Percentiles rank a stretch among this genome's conserved stretches.
Evolutionary conservation across 352 stramenopile species (phyloP).

Genomic region (Phytophthora brassicae): DNA sequence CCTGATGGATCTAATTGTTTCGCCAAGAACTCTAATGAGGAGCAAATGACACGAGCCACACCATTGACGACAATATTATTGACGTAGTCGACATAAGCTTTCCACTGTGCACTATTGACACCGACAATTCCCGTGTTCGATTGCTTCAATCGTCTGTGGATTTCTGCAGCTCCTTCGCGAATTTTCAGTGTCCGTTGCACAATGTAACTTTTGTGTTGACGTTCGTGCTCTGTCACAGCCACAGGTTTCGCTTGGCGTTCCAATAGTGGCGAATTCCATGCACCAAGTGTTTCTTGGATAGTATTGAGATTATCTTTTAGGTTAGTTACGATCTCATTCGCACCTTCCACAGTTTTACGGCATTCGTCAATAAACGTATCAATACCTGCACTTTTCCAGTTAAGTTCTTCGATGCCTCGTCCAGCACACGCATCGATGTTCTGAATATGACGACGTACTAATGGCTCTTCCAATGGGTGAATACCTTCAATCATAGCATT

Average conservation of each 20-base stretch:
- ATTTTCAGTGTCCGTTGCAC: constrained; percentile 94
- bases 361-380: constrained; percentile 95
- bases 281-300: constrained; percentile 92
- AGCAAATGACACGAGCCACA: constrained; percentile 87
- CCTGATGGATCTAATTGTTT: constrained; percentile 93
- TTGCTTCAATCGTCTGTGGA: constrained; percentile 95
- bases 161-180: constrained; percentile 94
- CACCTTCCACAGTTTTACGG: constrained; percentile 78
- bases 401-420: constrained; percentile 93
- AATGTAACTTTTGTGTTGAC: constrained; percentile 93
- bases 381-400: constrained; percentile 94
- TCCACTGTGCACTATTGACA: constrained; percentile 96
- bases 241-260: constrained; percentile 96
- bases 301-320: constrained; percentile 97
- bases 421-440: constrained; percentile 96
- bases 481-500: constrained; percentile 97
- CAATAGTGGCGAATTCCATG: constrained; percentile 93
- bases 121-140: constrained; percentile 94
- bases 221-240: constrained; percentile 95
- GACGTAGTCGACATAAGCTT: constrained; percentile 97
- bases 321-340: constrained; percentile 94
- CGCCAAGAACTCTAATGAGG: constrained; percentile 90
- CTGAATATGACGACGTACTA: constrained; percentile 94
- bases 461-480: constrained; percentile 95
- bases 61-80: constrained; percentile 97